Evolutionary conservation across 2,329 filamentous ascomycete species (phyloP).

Genomic region (Balansia obtecta): DNA sequence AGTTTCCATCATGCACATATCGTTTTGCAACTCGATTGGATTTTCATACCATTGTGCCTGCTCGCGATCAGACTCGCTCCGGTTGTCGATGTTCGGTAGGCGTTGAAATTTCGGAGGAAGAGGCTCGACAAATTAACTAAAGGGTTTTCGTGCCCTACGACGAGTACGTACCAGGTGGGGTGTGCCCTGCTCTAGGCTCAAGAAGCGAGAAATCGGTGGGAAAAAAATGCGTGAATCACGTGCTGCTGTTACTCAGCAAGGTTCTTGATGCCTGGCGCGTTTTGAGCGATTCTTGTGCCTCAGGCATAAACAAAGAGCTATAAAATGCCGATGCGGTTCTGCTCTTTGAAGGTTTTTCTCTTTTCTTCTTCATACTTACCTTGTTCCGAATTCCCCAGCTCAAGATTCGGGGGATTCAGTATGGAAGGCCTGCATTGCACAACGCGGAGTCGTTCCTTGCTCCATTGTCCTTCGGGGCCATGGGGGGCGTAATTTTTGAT

Average conservation of each 20-base stretch:
- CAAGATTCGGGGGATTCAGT: constrained; percentile 31
- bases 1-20: constrained; percentile 11
- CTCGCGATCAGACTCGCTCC: constrained; percentile 37
- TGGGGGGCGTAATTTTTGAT: constrained; percentile 44
- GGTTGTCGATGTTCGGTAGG: constrained; percentile 28
- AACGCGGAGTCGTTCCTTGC: constrained; percentile 35
- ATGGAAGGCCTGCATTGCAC: constrained; percentile 43
- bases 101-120: constrained; percentile 26
- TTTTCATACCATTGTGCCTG: constrained; percentile 40
- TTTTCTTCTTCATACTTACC: constrained; percentile 42
- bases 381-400: constrained; percentile 32
- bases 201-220: constrained; percentile 7
- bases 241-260: constrained; percentile 10
- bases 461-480: constrained; percentile 44
- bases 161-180: constrained; percentile 22
- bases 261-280: constrained; percentile 6
- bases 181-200: constrained; percentile 9
- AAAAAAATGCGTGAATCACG: constrained; percentile 12
- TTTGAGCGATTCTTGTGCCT: constrained; percentile 7
- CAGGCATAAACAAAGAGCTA: constrained; percentile 17
- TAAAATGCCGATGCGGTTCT: constrained; percentile 16
- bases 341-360: constrained; percentile 15
- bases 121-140: constrained; percentile 28
- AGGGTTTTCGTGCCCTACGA: constrained; percentile 31
- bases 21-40: constrained; percentile 11